Evolutionary conservation across 2,329 filamentous ascomycete species (phyloP).

Genomic region (Ramularia collo-cygni): DNA sequence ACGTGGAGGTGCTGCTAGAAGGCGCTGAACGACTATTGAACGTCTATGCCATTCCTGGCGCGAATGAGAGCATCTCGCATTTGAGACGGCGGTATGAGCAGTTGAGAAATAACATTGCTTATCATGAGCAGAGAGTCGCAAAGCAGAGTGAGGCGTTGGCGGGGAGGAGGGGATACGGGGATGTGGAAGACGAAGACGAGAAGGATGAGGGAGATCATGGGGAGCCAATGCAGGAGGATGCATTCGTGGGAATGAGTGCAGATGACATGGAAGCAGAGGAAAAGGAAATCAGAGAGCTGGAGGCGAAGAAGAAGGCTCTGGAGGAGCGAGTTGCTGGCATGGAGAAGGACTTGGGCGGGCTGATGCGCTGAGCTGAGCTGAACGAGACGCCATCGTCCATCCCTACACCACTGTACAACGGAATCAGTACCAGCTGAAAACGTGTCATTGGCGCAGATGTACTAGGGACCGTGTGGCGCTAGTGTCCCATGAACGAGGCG

Average conservation of each 20-base stretch:
- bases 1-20: constrained; percentile 75
- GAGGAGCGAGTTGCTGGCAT: constrained; percentile 61
- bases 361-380: constrained; percentile 45
- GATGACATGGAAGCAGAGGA: constrained; percentile 65
- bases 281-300: constrained; percentile 58
- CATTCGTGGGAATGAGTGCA: constrained; percentile 49
- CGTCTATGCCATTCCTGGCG: constrained; percentile 79
- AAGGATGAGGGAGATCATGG: constrained; percentile 42
- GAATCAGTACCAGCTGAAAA: no score
- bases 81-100: constrained; percentile 66
- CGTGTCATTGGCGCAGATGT: no score
- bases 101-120: constrained; percentile 64
- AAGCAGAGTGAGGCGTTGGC: constrained; percentile 69
- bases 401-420: no score
- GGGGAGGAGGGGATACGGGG: constrained; percentile 44
- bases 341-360: constrained; percentile 59
- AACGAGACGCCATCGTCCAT: no score
- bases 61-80: constrained; percentile 64
- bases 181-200: constrained; percentile 19
- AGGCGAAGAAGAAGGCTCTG: constrained; percentile 54
- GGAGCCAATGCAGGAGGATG: constrained; percentile 37
- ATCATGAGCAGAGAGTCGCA: constrained; percentile 73
- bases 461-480: no score
- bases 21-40: constrained; percentile 85
- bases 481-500: no score